A percentile compares a stretch with the other conserved stretches of the same genome.
Evolutionary conservation across 139 green algal species (phyloP).

Genomic region (Chlorella sp.): DNA sequence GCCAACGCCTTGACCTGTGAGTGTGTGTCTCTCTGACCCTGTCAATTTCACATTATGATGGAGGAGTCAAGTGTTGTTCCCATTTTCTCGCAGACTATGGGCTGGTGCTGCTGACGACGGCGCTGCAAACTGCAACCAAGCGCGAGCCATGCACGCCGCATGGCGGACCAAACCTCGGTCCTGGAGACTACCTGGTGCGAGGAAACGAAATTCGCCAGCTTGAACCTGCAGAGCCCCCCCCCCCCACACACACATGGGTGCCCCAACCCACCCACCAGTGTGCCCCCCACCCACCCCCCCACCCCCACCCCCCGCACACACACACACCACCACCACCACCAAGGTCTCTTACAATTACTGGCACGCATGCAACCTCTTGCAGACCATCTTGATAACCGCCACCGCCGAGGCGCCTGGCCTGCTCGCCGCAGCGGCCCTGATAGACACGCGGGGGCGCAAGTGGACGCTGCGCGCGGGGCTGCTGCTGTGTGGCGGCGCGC

Average conservation of each 20-base stretch:
- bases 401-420: conserved; percentile 42
- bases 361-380: too few species aligned
- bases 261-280: not conserved
- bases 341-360: too few species aligned
- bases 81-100: conserved; percentile 72
- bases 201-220: not conserved
- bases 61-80: not conserved
- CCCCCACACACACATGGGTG: not conserved
- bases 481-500: not conserved
- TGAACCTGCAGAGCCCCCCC: not conserved
- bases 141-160: conserved; percentile 21
- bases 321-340: not conserved
- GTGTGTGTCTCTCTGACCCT: conserved; percentile 50
- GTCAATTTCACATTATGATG: too few species aligned
- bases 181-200: conserved; percentile 38
- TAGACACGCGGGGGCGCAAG: conserved; percentile 26
- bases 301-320: not conserved
- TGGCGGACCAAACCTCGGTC: conserved; percentile 19
- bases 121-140: conserved; percentile 48
- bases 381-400: conserved; percentile 51
- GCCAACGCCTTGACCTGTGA: conserved; percentile 70
- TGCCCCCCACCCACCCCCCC: not conserved
- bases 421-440: conserved; percentile 23
- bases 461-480: conserved; percentile 26
- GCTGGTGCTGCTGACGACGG: conserved; percentile 73